Evolutionary conservation across 2,329 filamentous ascomycete genomes (phyloP), one percentile per base, ranked within the genome.

Genomic region (Aspergillus sergii): DNA sequence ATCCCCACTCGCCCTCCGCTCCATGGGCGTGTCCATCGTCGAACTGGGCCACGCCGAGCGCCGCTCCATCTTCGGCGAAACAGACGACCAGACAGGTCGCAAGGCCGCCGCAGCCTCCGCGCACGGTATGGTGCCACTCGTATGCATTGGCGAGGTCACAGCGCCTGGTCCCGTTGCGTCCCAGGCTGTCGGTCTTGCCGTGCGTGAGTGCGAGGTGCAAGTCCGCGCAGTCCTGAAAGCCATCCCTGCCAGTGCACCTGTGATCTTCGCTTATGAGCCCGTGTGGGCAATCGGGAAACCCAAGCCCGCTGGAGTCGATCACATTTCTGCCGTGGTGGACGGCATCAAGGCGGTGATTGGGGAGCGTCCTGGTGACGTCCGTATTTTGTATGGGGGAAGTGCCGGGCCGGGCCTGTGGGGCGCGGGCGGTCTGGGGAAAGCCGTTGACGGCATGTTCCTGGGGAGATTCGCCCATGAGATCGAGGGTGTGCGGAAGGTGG

Each of bases 211-310:
- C 70, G 81, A 80, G 41, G 78, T 80, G 5, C 91, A 94, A 76
- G 82, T 96, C 61, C 82, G 83, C 45, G 81, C 86, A 1, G 87
- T 92, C 2, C 74, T 95, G 58, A 79, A 80, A 1, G 85, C 82
- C 0, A 80, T 94, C 9, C 84, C 88, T 0, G 81, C 81, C 12
- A 82, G 87, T 19, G 86, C 88, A 0, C 89, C 93, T 55, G 84
- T 95, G 6, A 86, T 94, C 8, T 84, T 96, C 62, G 92, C 92
- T 0, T 96, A 96, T 73, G 92, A 96, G 80, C 92, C 92, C 9
- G 91, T 95, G 1, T 96, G 92, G 92, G 92, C 92, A 0, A 96
- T 95, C 76, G 92, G 92, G 0, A 89, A 91, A 11, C 81, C 85
- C 1, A 82, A 89, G 71, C 92, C 92, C 2, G 92, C 92, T 0